Evolutionary conservation across 768 basidiomycete genomes (phyloP).

Genomic region (Boletus pseudo-olivaceus): DNA sequence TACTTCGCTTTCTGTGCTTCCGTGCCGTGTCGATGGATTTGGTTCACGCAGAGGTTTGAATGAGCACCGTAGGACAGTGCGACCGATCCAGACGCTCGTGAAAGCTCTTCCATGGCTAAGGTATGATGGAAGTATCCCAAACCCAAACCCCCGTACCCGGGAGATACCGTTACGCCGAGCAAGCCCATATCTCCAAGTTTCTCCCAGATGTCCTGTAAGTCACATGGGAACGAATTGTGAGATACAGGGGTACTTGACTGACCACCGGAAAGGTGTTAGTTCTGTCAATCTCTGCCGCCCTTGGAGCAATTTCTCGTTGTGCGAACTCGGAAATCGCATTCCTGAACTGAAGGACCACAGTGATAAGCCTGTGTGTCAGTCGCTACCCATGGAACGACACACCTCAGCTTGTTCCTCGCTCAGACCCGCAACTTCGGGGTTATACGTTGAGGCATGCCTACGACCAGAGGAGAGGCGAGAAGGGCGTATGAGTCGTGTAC

Average conservation of each 20-base stretch:
- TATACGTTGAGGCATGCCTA: slow-evolving; percentile 54
- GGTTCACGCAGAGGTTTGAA: slow-evolving; percentile 85
- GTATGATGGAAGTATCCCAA: slow-evolving; percentile 86
- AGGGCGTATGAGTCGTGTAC: neutral
- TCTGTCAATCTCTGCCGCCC: slow-evolving; percentile 83
- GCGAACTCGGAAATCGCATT: slow-evolving; percentile 78
- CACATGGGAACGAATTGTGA: slow-evolving; percentile 6
- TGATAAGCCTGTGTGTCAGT: neutral
- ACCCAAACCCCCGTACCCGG: slow-evolving; percentile 77
- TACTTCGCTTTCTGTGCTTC: slow-evolving; percentile 78
- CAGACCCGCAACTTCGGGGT: slow-evolving; percentile 68
- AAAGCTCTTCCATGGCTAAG: slow-evolving; percentile 93
- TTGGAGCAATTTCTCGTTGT: slow-evolving; percentile 77
- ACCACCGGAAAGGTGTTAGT: slow-evolving; percentile 80
- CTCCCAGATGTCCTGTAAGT: slow-evolving; percentile 73
- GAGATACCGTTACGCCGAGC: slow-evolving; percentile 79
- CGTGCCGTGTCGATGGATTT: slow-evolving; percentile 83
- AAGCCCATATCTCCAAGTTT: slow-evolving; percentile 92
- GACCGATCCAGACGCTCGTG: slow-evolving; percentile 86
- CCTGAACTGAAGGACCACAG: slow-evolving; percentile 56
- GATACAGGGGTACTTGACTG: slow-evolving; percentile 18
- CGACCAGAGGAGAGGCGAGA: neutral
- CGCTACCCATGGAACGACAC: slow-evolving; percentile 13
- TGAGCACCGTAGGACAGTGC: slow-evolving; percentile 92
- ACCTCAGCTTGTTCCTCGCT: slow-evolving; percentile 81